These are phyloP conservation scores for Hygrocybe coccinea DNA, from an alignment of 768 basidiomycete species.

Conservation along the genomic window DNA sequence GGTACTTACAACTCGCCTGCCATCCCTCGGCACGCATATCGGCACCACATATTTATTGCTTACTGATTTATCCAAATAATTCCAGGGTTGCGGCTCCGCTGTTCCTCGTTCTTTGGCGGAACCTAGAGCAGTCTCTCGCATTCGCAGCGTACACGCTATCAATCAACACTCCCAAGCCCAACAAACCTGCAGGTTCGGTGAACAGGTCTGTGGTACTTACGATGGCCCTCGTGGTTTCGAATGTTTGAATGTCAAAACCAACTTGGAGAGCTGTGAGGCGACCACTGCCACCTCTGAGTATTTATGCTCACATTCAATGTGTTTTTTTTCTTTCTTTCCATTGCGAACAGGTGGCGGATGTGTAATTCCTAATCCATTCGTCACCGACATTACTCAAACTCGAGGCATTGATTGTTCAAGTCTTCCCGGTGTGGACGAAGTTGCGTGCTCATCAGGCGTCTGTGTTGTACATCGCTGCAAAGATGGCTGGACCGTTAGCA, in stretches of 20 bases:
- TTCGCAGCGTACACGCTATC: not conserved
- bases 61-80: not conserved
- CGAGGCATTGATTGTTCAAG: not conserved
- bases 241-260: slow-evolving; percentile 1
- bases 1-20: not conserved
- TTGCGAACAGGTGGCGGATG: slow-evolving; percentile 1
- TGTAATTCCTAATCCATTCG: slow-evolving; percentile 1
- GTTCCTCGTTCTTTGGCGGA: not conserved
- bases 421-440: slow-evolving; percentile 2
- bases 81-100: not conserved
- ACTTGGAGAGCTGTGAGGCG: slow-evolving; percentile 7
- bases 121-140: not conserved
- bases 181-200: not conserved
- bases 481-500: not conserved
- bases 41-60: not conserved
- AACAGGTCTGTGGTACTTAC: slow-evolving; percentile 3
- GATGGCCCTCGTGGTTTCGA: not conserved
- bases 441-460: not conserved
- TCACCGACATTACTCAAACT: not conserved
- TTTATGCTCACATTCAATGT: not conserved
- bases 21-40: not conserved
- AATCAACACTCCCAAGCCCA: not conserved
- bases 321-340: not conserved
- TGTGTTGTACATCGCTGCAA: slow-evolving; percentile 1
- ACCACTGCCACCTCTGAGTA: too few relatives aligned